phyloP scores from a whole-genome alignment of 441 rosid species.

The Iberis amara region DNA sequence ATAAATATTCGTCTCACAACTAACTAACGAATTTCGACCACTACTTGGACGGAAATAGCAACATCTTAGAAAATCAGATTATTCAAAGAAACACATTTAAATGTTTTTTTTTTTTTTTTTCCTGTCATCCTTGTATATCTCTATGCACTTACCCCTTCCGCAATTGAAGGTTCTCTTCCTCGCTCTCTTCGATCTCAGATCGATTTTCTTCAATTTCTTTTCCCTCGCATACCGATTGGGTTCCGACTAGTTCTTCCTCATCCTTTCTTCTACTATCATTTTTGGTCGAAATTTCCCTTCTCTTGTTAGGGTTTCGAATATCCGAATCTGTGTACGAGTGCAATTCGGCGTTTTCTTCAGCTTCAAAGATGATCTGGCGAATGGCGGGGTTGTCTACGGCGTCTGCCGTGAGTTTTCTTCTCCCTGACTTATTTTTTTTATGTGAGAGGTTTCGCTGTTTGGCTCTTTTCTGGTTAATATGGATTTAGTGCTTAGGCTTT shows the following conservation, averaged over 20 bases:
- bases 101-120: too few relatives aligned
- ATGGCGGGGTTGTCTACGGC: constrained; percentile 90
- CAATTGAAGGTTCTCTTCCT: constrained; percentile 33
- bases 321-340: constrained; percentile 46
- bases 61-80: too few relatives aligned
- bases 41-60: too few relatives aligned
- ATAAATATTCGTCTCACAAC: too few relatives aligned
- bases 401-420: constrained; percentile 66
- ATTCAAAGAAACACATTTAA: too few relatives aligned
- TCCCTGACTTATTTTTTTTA: not conserved
- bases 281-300: too few relatives aligned
- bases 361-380: constrained; percentile 82
- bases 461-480: too few relatives aligned
- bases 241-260: constrained; percentile 1
- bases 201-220: constrained; percentile 8
- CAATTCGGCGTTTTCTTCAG: constrained; percentile 20
- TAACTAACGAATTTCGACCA: too few relatives aligned
- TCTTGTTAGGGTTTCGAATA: constrained; percentile 41
- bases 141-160: constrained; percentile 24
- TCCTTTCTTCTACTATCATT: constrained; percentile 3
- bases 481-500: too few relatives aligned
- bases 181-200: constrained; percentile 33
- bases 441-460: too few relatives aligned
- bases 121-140: constrained; percentile 3
- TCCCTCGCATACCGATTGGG: too few relatives aligned